Conservation (phyloP, 768 basidiomycete species). For the Suillus clintonianus region DNA sequence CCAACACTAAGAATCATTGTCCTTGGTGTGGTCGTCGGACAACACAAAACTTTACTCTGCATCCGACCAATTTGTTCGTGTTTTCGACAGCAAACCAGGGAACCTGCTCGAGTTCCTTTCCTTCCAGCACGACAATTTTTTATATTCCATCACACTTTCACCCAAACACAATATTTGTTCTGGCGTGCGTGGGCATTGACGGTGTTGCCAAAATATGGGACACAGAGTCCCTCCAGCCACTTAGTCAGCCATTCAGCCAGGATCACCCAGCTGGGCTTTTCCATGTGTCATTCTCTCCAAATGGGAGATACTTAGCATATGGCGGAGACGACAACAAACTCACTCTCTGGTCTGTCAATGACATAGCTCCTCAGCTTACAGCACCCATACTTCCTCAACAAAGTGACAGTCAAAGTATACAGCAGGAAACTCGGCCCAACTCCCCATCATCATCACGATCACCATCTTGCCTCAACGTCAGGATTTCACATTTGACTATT, state of each 20-base stretch:
- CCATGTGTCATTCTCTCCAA: not conserved
- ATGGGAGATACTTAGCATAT: not conserved
- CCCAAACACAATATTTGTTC: not conserved
- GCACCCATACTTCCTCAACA: not conserved
- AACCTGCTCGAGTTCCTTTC: not conserved
- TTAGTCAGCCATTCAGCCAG: not conserved
- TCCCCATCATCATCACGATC: not conserved
- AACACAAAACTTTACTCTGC: not conserved
- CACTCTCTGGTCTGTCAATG: not conserved
- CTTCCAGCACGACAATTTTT: not conserved
- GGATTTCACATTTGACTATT: not conserved
- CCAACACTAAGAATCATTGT: not conserved
- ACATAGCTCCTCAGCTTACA: not conserved
- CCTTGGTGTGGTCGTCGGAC: not conserved
- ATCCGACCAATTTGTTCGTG: not conserved
- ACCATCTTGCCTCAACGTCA: not conserved
- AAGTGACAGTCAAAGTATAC: not conserved
- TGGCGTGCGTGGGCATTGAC: not conserved
- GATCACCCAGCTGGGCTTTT: accelerated
- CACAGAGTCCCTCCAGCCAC: not conserved
- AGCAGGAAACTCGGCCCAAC: not conserved
- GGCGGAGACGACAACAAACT: not conserved
- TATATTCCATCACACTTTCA: not conserved
- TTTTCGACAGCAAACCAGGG: not conserved
- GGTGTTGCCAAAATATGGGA: not conserved